These are phyloP conservation scores for Neurospora tetraspora DNA, from an alignment of 495 filamentous ascomycete genomes.

Conservation along the genomic window DNA sequence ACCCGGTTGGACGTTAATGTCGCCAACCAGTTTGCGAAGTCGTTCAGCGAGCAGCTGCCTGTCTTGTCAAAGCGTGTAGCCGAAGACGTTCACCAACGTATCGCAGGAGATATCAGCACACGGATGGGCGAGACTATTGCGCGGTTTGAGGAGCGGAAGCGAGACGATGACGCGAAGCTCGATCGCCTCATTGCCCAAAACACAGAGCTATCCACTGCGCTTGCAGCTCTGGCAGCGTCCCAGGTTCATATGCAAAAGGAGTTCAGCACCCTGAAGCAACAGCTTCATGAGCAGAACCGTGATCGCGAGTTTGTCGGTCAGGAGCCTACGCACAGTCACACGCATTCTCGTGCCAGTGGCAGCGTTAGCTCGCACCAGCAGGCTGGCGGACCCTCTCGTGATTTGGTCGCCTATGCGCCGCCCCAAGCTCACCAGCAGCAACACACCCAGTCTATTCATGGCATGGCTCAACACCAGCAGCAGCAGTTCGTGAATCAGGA, in stretches of 20 bases:
- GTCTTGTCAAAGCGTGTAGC: constrained; percentile 45
- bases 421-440: constrained; percentile 7
- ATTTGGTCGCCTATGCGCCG: constrained; percentile 16
- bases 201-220: constrained; percentile 56
- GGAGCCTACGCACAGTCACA: constrained; percentile 5
- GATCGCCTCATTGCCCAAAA: constrained; percentile 71
- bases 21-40: constrained; percentile 22
- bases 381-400: constrained; percentile 5
- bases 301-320: constrained; percentile 4
- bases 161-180: constrained; percentile 65
- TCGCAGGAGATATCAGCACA: constrained; percentile 18
- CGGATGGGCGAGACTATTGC: constrained; percentile 28
- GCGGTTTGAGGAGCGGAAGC: constrained; percentile 57
- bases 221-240: constrained; percentile 57
- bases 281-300: constrained; percentile 10
- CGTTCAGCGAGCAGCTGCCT: constrained; percentile 55
- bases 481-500: constrained; percentile 18
- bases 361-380: constrained; percentile 14
- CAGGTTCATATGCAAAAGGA: constrained; percentile 36
- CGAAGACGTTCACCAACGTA: constrained; percentile 49
- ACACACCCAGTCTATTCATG: constrained; percentile 11
- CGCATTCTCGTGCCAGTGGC: constrained; percentile 8
- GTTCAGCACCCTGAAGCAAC: constrained; percentile 13
- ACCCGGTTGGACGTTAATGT: constrained; percentile 60
- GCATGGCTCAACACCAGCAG: constrained; percentile 25